Percentiles rank a stretch among this genome's conserved stretches.
Evolutionary conservation across 805 yeast species (phyloP).

Genomic region (Yamadazyma olivae): DNA sequence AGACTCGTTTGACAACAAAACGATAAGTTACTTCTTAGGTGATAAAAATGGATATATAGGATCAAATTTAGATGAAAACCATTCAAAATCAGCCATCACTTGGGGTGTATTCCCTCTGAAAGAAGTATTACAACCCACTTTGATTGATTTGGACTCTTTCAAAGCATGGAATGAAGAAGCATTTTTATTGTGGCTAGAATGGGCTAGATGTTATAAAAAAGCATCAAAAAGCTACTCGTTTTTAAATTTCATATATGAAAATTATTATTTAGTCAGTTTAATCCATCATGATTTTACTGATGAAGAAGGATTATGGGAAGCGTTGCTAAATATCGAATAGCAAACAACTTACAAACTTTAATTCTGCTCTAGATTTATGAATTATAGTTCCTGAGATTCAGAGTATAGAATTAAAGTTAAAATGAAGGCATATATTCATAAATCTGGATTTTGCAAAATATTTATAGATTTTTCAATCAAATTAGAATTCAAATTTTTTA

Average conservation of each 20-base stretch:
- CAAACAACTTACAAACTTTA: conserved; percentile 10
- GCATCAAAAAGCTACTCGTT: conserved; percentile 55
- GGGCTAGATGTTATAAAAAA: conserved; percentile 79
- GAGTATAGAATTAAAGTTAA: background rate
- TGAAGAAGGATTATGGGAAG: conserved; percentile 75
- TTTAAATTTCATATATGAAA: conserved; percentile 56
- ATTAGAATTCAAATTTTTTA: conserved; percentile 29
- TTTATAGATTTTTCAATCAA: conserved; percentile 37
- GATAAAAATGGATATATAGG: conserved; percentile 55
- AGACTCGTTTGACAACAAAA: conserved; percentile 30
- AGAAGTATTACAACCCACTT: conserved; percentile 88
- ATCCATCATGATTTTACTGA: conserved; percentile 81
- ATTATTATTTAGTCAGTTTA: conserved; percentile 76
- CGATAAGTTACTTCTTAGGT: conserved; percentile 73
- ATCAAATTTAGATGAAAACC: conserved; percentile 50
- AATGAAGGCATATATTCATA: conserved; percentile 12
- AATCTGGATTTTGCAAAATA: conserved; percentile 23
- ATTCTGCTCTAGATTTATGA: conserved; percentile 7
- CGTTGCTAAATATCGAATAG: conserved; percentile 34
- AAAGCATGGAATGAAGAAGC: conserved; percentile 97
- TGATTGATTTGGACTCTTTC: conserved; percentile 89
- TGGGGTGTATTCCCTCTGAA: conserved; percentile 97
- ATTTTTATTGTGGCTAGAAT: conserved; percentile 83
- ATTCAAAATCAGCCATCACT: conserved; percentile 77
- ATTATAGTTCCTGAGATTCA: background rate